Conservation (phyloP, 2,329 filamentous ascomycete genomes). For the Phialophora expanda region DNA sequence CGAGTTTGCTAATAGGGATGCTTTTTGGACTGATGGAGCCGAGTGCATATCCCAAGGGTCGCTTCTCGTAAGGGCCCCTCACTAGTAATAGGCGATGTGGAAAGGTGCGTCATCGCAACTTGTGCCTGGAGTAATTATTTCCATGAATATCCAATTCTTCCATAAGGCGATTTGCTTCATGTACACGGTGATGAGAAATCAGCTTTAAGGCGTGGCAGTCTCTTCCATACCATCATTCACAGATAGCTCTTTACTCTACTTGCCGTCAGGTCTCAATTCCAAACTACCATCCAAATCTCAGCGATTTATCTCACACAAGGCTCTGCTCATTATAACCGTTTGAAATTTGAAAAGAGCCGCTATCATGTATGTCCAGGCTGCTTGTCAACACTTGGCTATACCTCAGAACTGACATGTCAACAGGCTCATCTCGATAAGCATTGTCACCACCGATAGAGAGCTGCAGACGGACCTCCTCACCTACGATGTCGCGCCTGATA, state of each 20-base stretch:
- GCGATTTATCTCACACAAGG: background rate
- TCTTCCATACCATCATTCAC: background rate
- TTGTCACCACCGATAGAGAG: slow-evolving; percentile 73
- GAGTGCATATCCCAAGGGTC: background rate
- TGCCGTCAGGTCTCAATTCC: background rate
- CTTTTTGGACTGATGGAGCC: background rate
- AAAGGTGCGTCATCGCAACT: slow-evolving; percentile 17
- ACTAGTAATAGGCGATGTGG: slow-evolving; percentile 3
- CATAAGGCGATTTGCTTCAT: slow-evolving; percentile 12
- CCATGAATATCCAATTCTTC: slow-evolving; percentile 4
- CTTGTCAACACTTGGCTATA: background rate
- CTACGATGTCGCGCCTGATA: slow-evolving; percentile 80
- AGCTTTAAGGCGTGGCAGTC: background rate
- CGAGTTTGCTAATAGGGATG: slow-evolving; percentile 1
- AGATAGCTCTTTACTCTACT: background rate
- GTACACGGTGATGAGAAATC: background rate
- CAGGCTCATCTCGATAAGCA: slow-evolving; percentile 87
- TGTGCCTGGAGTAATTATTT: slow-evolving; percentile 17
- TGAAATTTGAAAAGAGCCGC: background rate
- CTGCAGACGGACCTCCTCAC: slow-evolving; percentile 76
- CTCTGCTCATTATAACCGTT: background rate
- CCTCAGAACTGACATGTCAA: slow-evolving; percentile 19
- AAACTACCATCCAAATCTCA: background rate
- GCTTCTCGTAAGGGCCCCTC: background rate
- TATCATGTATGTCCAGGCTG: slow-evolving; percentile 24